These are phyloP conservation scores for Sphagnum magellanicum DNA, from an alignment of 228 moss, liverwort and hornwort genomes.

Conservation along the genomic window DNA sequence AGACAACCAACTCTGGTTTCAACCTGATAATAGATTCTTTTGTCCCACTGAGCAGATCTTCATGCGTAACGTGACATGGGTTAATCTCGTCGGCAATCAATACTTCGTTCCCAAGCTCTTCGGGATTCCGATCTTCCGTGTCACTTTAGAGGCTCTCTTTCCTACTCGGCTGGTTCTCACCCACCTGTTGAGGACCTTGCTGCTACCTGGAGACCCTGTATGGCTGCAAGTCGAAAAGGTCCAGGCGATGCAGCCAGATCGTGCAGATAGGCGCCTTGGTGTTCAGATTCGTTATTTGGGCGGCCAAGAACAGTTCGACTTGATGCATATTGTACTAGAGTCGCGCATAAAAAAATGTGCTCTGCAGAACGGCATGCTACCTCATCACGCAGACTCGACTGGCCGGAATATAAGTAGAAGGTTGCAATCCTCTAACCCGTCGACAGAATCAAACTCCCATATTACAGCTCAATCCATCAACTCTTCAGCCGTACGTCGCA, in stretches of 20 bases:
- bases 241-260: constrained; percentile 10
- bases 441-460: constrained; percentile 1
- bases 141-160: constrained; percentile 34
- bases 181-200: constrained; percentile 20
- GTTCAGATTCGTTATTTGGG: constrained; percentile 27
- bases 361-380: constrained; percentile 23
- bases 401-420: too few species aligned
- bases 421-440: background rate
- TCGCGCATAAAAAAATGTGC: constrained; percentile 13
- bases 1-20: constrained; percentile 35
- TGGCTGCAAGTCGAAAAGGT: constrained; percentile 26
- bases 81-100: constrained; percentile 36
- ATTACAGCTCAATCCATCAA: background rate
- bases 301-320: constrained; percentile 6
- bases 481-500: constrained; percentile 2
- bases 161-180: constrained; percentile 37
- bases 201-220: constrained; percentile 24
- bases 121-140: constrained; percentile 25
- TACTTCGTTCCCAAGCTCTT: constrained; percentile 49
- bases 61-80: constrained; percentile 23
- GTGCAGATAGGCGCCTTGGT: constrained; percentile 24
- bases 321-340: constrained; percentile 5
- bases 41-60: constrained; percentile 29
- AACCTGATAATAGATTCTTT: constrained; percentile 29
- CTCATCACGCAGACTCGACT: too few species aligned